Evolutionary conservation across 2,329 filamentous ascomycete genomes (phyloP).

Genomic region (Fusarium sp.): DNA sequence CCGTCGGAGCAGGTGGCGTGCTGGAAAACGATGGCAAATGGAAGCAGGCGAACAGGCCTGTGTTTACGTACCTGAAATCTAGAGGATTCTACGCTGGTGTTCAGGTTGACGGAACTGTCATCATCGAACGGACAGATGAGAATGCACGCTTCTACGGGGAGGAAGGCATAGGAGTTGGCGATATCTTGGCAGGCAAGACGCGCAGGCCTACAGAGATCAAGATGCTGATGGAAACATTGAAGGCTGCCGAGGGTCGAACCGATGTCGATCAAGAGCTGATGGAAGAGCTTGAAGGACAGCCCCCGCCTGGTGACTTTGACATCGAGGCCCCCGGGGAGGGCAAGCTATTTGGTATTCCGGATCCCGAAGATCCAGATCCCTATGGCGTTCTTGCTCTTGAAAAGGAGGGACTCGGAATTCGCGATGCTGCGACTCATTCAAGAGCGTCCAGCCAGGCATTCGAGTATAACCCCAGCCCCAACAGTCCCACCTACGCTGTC

Average conservation of each 20-base stretch:
- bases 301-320: constrained; percentile 49
- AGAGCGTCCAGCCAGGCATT: constrained; percentile 50
- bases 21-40: constrained; percentile 66
- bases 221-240: constrained; percentile 49
- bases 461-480: constrained; percentile 50
- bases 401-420: constrained; percentile 49
- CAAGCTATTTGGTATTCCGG: constrained; percentile 50
- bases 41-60: constrained; percentile 61
- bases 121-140: constrained; percentile 83
- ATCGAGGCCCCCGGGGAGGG: constrained; percentile 43
- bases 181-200: constrained; percentile 58
- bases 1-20: constrained; percentile 74
- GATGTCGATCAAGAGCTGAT: constrained; percentile 48
- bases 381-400: constrained; percentile 51
- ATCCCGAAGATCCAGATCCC: constrained; percentile 51
- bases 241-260: constrained; percentile 47
- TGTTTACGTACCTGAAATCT: constrained; percentile 79
- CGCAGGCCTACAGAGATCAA: constrained; percentile 39
- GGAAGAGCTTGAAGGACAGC: constrained; percentile 48
- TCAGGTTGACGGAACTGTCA: constrained; percentile 84
- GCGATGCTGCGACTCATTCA: constrained; percentile 49
- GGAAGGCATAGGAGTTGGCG: constrained; percentile 56
- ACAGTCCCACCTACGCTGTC: constrained; percentile 51
- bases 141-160: constrained; percentile 86
- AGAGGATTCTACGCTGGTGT: constrained; percentile 87